These are phyloP conservation scores for Eucalyptus camaldulensis DNA, from an alignment of 345 rosid species.

Conservation along the genomic window DNA sequence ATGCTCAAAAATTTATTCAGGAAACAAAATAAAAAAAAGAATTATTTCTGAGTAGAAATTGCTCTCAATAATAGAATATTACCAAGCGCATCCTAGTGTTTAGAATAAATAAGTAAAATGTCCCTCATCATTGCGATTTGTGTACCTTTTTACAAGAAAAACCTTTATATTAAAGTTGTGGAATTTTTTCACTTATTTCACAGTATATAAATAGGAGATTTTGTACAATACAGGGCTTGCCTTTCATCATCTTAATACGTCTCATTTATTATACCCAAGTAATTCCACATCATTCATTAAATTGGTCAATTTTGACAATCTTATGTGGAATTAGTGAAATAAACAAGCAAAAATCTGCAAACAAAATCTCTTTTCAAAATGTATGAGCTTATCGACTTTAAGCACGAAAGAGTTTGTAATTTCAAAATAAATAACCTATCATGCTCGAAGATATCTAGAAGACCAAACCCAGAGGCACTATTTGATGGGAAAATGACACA, in stretches of 20 bases:
- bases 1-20: fast-evolving
- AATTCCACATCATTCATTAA: not conserved
- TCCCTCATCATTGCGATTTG: not conserved
- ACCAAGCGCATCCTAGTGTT: fast-evolving
- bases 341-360: not conserved
- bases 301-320: not conserved
- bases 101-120: not conserved
- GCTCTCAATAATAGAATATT: fast-evolving
- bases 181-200: not conserved
- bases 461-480: not conserved
- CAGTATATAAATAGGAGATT: not conserved
- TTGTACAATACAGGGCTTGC: not conserved
- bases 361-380: not conserved
- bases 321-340: not conserved
- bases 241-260: not conserved
- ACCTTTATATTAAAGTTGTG: not conserved
- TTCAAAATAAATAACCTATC: not conserved
- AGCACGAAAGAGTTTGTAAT: not conserved
- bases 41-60: fast-evolving
- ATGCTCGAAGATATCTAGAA: not conserved
- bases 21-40: no score
- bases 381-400: not conserved
- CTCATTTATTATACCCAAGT: not conserved
- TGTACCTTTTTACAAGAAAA: not conserved
- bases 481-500: not conserved